Evolutionary conservation across 257 asterid species (phyloP), one percentile per base, ranked within the genome.

Genomic region (Petunia secreta): DNA sequence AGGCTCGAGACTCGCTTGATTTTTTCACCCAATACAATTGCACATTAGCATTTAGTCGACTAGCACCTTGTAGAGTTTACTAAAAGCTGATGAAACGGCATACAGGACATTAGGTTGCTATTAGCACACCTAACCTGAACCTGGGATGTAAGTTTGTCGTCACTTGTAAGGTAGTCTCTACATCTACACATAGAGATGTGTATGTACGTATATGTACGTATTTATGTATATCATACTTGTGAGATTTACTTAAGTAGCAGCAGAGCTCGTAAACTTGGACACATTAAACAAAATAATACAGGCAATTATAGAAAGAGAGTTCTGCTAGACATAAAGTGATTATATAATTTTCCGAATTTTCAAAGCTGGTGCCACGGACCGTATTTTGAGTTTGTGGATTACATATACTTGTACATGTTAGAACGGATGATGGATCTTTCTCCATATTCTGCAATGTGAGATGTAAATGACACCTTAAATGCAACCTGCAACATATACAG

Each of bases 381-480:
- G 8, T 43, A 68, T 8, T 8, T 15, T 41, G 75, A 43, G 7
- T 68, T 66, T 1, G 40, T 8, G 75, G 44, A 43, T 43, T 54
- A 43, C 55, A 67, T 43, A 25, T 8, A 69, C 59, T 71, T 10
- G 59, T 16, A 71, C 25, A 41, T 15, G 76, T 5, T 48, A 25
- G 48, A 43, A 48, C 43, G 2, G 5, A 71, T 5, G 5, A 71
- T 16, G 59, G 55, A 25, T 43, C 14, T 71, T 48, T 71, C 60
- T 71, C 77, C 77, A 71, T 71, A 8, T 75, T 67, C 3, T 57
- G 40, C 39, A 80, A 76, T 68, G 81, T 75, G 91, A 75, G 86
- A 77, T 75, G 37, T 85, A 82, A 86, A 86, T 89, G 92, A 40
- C 39, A 80, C 71, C 83, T 84, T 91, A 84, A 91, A 89, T 87